Conservation (phyloP, 768 basidiomycete genomes). For the Podaxis sp. region DNA sequence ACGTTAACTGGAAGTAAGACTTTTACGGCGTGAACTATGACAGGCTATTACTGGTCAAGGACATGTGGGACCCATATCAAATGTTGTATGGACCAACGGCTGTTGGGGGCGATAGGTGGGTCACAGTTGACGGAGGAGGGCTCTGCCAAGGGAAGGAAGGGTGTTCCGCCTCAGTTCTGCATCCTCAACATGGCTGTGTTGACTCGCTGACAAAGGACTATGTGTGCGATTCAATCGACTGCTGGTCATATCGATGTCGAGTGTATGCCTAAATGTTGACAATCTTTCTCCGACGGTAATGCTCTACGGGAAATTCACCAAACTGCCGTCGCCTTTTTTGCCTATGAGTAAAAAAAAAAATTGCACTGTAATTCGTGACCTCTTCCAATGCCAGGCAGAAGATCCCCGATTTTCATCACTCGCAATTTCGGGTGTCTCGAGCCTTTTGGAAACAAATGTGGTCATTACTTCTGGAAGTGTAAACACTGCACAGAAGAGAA, state of each 20-base stretch:
- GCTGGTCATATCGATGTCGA: not conserved
- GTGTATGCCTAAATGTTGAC: not conserved
- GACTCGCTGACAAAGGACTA: not conserved
- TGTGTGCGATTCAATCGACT: not conserved
- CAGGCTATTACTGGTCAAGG: constrained; percentile 12
- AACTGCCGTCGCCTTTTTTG: not conserved
- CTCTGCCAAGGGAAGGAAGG: constrained; percentile 1
- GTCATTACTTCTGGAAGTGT: not conserved
- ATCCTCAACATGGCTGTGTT: not conserved
- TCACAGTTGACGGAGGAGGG: constrained; percentile 5
- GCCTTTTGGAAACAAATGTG: not conserved
- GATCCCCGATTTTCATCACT: not conserved
- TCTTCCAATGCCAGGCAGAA: not conserved
- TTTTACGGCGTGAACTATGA: constrained; percentile 17
- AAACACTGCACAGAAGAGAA: too few relatives aligned
- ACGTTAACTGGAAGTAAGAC: constrained; percentile 14
- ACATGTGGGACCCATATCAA: constrained; percentile 14
- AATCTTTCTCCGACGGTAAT: too few relatives aligned
- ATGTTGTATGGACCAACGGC: constrained; percentile 17
- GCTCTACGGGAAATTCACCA: not conserved
- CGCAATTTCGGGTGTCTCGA: not conserved
- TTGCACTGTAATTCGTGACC: too few relatives aligned
- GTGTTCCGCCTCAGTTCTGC: not conserved
- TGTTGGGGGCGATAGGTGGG: constrained; percentile 14
- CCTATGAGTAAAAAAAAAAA: not conserved